phyloP scores from a whole-genome alignment of 768 basidiomycete species.

The Rickenella mellea region DNA sequence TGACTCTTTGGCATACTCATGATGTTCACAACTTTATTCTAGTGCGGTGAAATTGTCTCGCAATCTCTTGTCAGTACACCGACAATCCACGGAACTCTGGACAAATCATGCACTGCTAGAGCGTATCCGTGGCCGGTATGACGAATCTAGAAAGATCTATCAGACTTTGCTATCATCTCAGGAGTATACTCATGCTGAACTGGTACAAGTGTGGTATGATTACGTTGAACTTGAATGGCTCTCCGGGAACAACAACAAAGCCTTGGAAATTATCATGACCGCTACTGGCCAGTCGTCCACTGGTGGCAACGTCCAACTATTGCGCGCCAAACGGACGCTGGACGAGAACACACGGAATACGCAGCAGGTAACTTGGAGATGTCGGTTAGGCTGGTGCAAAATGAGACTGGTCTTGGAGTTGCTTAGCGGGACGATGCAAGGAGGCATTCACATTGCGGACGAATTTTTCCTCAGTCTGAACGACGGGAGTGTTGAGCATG shows the following conservation, averaged over 20 bases:
- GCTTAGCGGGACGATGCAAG: constrained; percentile 33
- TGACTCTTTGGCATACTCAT: neutral
- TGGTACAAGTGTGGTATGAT: constrained; percentile 60
- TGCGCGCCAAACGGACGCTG: constrained; percentile 56
- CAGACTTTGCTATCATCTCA: constrained; percentile 46
- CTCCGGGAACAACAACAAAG: constrained; percentile 34
- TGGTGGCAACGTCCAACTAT: constrained; percentile 36
- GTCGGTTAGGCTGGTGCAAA: constrained; percentile 56
- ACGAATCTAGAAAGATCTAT: constrained; percentile 74
- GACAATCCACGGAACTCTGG: constrained; percentile 59
- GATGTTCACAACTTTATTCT: constrained; percentile 7
- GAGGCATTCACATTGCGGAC: constrained; percentile 13
- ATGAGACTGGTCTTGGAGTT: constrained; percentile 58
- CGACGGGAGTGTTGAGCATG: constrained; percentile 20
- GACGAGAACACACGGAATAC: constrained; percentile 35
- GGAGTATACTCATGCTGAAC: constrained; percentile 23
- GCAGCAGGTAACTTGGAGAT: constrained; percentile 34
- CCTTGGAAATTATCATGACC: constrained; percentile 43
- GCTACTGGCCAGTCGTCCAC: constrained; percentile 44
- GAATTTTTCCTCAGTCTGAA: neutral
- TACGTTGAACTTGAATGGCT: constrained; percentile 87
- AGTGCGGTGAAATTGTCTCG: constrained; percentile 70
- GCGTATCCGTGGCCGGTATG: constrained; percentile 47
- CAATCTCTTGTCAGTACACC: constrained; percentile 41
- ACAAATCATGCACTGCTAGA: constrained; percentile 70